phyloP scores from a whole-genome alignment of 805 yeast species.

The Kazachstania taianensis region DNA sequence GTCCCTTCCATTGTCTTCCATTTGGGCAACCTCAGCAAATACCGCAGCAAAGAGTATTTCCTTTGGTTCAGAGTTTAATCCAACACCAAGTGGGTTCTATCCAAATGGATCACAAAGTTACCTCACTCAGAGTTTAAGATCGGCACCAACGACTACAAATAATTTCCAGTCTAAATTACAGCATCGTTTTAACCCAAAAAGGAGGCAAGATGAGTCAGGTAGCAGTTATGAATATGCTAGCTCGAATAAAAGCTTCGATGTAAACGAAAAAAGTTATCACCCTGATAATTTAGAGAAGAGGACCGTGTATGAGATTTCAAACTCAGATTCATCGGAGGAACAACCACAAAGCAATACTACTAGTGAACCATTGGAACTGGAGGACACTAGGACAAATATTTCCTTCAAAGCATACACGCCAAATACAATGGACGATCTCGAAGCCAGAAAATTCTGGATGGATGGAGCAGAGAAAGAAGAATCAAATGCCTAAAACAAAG shows the following conservation, averaged over 20 bases:
- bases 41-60: constrained; percentile 37
- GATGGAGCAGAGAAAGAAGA: constrained; percentile 6
- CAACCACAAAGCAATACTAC: neutral
- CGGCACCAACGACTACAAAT: neutral
- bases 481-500: neutral
- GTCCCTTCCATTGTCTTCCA: constrained; percentile 71
- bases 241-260: neutral
- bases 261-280: neutral
- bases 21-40: constrained; percentile 77
- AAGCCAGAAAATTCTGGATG: constrained; percentile 30
- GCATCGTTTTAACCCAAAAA: neutral
- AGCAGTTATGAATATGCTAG: neutral
- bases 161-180: neutral
- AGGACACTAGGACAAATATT: neutral
- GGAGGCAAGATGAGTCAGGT: neutral
- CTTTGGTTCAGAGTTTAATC: constrained; percentile 15
- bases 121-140: constrained; percentile 9
- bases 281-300: neutral
- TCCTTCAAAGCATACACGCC: constrained; percentile 23
- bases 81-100: constrained; percentile 14
- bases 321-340: neutral
- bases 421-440: constrained; percentile 29
- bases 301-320: neutral
- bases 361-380: neutral
- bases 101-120: constrained; percentile 10